Base-by-base conservation (phyloP, 2,329 filamentous ascomycete genomes). In the Calonectria henricotiae region DNA sequence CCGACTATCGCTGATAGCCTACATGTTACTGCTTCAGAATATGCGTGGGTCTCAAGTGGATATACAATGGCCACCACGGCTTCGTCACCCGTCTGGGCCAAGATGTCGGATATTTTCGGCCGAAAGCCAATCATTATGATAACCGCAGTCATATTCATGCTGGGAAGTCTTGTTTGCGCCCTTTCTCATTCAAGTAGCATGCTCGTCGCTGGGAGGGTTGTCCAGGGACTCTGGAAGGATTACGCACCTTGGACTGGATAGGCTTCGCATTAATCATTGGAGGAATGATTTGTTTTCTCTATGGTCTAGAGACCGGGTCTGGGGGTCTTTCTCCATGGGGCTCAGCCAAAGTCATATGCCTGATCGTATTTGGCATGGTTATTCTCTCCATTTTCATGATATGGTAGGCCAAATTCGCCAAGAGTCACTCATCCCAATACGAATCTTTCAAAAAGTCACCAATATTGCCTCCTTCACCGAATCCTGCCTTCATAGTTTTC, bases 271-370 rank as follows among this genome's bases (percentile, higher is more conserved):
- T 87, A 32, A 89, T 96, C 79, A 88, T 95, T 17, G 93, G 92
- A 46, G 94, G 92, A n/a, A 95, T 93, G 0, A 86, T 97, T 15
- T 96, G 97, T 93, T 86, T 97, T 71, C 89, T 98, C 1, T 90
- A 98, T 49, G 95, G 94, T 0, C 89, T 98, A 4, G 92, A 97
- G 78, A 94, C 95, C 69, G 95, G 94, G 49, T 75, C 75, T 9
- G 94, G 94, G 54, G 88, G 94, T 35, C 86, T 87, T 20, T 89
- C 89, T 66, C 91, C 94, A 1, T 97, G 94, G 94, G 82, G 83
- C 61, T 95, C 92, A 0, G 86, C 92, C 1, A 91, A 89, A 1
- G 92, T 96, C 25, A 87, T 97, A 75, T 95, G 93, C 77, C 86
- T 97, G 20, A 86, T 97, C 73, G 83, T 96, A 55, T 94, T 95